Conservation (phyloP, 352 stramenopile genomes). For the Pythium volutum region DNA sequence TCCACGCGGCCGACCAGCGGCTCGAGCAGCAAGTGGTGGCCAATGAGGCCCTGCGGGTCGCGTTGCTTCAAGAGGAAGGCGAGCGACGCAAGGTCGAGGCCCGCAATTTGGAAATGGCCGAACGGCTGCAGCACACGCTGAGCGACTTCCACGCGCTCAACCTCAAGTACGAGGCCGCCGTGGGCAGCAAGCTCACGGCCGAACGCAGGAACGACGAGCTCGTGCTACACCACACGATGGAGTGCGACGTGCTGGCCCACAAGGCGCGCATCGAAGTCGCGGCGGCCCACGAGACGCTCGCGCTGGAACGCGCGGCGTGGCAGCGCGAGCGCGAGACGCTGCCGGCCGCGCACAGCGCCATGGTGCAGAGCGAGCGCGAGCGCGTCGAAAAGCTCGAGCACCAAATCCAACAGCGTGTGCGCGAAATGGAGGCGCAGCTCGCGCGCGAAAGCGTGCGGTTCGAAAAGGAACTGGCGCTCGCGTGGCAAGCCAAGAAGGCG, state of each 20-base stretch:
- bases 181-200: constrained; percentile 38
- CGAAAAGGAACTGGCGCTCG: constrained; percentile 39
- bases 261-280: constrained; percentile 58
- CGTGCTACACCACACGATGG: constrained; percentile 38
- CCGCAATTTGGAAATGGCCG: constrained; percentile 46
- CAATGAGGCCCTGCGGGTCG: constrained; percentile 21
- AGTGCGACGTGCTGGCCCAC: constrained; percentile 56
- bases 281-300: constrained; percentile 26
- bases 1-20: constrained; percentile 8
- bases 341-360: constrained; percentile 49
- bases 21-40: constrained; percentile 27
- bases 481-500: constrained; percentile 29
- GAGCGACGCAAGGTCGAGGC: constrained; percentile 45
- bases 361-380: constrained; percentile 61
- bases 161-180: constrained; percentile 53
- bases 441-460: constrained; percentile 39
- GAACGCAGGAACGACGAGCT: constrained; percentile 56
- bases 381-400: constrained; percentile 61
- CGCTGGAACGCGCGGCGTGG: constrained; percentile 38
- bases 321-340: constrained; percentile 50
- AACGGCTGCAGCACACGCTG: constrained; percentile 62
- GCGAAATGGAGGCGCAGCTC: constrained; percentile 46
- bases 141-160: constrained; percentile 68
- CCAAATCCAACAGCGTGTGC: constrained; percentile 45
- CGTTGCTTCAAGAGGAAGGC: constrained; percentile 26